These are phyloP conservation scores for Polygonum maritimum DNA, from an alignment of 148 eudicot genomes.

Conservation along the genomic window DNA sequence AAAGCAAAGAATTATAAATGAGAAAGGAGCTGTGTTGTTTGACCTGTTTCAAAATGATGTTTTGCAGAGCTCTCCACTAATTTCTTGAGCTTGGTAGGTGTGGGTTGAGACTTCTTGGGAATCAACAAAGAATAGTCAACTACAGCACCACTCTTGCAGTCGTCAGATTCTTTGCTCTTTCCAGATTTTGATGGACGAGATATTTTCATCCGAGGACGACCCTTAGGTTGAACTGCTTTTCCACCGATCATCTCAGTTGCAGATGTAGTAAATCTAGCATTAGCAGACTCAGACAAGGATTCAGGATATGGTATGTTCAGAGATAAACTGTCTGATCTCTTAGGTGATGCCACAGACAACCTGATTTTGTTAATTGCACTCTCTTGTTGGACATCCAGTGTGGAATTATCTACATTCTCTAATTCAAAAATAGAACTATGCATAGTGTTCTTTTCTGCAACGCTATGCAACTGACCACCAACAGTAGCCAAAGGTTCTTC, in stretches of 20 bases:
- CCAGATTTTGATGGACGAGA: conserved; percentile 35
- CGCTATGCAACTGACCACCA: not conserved
- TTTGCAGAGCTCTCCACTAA: conserved; percentile 34
- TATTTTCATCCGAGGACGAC: conserved; percentile 32
- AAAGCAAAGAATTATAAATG: not conserved
- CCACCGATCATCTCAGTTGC: conserved; percentile 16
- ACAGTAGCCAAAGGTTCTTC: not conserved
- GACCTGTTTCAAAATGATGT: conserved; percentile 75
- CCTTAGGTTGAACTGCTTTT: not conserved
- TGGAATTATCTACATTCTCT: conserved; percentile 19
- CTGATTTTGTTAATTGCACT: conserved; percentile 10
- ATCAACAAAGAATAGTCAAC: conserved; percentile 26
- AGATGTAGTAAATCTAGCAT: conserved; percentile 26
- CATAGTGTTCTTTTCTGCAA: conserved; percentile 16
- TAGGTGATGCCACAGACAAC: conserved; percentile 17
- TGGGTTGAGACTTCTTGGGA: conserved; percentile 28
- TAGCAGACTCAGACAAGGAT: conserved; percentile 20
- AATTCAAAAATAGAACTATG: conserved; percentile 16
- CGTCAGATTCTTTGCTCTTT: conserved; percentile 43
- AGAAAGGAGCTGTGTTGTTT: not conserved
- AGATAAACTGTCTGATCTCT: conserved; percentile 21
- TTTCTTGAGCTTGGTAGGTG: conserved; percentile 43
- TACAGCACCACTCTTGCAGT: conserved; percentile 14
- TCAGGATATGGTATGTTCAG: conserved; percentile 7
- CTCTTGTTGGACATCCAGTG: conserved; percentile 19